Percentiles rank a stretch among this genome's conserved stretches.
Evolutionary conservation across 176 grass and related monocot genomes (phyloP).

Genomic region (Hsuehochloa calcarea): DNA sequence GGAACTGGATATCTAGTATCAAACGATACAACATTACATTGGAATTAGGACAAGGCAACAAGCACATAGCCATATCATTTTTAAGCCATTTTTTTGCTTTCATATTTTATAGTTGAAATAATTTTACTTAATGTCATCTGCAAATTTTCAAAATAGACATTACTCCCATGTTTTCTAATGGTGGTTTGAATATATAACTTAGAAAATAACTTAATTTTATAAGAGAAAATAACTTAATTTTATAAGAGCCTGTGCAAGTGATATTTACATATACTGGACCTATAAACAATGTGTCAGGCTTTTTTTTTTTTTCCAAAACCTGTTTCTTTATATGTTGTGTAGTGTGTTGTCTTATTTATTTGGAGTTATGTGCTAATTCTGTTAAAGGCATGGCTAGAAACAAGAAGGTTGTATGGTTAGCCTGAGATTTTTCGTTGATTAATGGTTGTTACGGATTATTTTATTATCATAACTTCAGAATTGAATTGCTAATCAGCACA

Average conservation of each 20-base stretch:
- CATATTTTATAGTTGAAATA: constrained; percentile 1
- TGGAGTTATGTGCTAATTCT: background rate
- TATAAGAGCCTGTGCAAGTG: background rate
- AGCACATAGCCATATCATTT: background rate
- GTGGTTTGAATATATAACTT: background rate
- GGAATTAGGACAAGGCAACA: background rate
- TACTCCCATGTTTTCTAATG: background rate
- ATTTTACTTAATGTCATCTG: background rate
- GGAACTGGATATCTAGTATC: background rate
- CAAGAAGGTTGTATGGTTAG: background rate
- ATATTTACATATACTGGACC: background rate
- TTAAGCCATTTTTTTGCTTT: background rate
- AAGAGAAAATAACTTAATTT: background rate
- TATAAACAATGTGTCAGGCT: background rate
- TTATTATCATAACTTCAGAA: constrained; percentile 5
- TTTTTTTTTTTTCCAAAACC: background rate
- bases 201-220: background rate
- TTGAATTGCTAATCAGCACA: constrained; percentile 1
- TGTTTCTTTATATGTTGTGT: background rate
- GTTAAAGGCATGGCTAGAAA: background rate
- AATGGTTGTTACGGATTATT: background rate
- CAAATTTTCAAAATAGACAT: background rate
- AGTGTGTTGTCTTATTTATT: background rate
- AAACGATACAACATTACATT: background rate
- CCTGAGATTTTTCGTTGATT: constrained; percentile 14